Evolutionary conservation across 768 basidiomycete species (phyloP).

Genomic region (Gymnopilus dilepis): DNA sequence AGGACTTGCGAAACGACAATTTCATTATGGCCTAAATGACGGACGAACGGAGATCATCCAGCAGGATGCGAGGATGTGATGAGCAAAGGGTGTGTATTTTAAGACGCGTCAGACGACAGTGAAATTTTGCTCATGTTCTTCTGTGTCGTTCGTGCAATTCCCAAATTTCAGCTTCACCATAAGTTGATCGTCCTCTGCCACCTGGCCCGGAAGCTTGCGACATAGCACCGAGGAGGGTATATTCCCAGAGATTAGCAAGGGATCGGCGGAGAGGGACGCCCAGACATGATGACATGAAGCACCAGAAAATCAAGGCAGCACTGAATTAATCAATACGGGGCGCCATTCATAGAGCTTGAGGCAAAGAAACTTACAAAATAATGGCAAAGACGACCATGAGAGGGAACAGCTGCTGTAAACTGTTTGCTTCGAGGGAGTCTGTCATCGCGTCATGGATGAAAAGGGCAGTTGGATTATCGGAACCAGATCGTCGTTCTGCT

Average conservation of each 20-base stretch:
- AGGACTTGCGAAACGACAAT: slow-evolving; percentile 1
- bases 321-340: slow-evolving; percentile 22
- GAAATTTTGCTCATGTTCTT: slow-evolving; percentile 19
- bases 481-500: slow-evolving; percentile 24
- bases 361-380: slow-evolving; percentile 47
- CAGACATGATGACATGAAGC: slow-evolving; percentile 70
- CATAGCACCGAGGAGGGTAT: slow-evolving; percentile 45
- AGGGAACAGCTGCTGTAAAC: slow-evolving; percentile 40
- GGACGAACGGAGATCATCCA: neutral
- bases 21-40: neutral
- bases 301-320: slow-evolving; percentile 60
- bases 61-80: neutral
- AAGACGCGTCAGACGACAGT: neutral
- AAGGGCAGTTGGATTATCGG: neutral
- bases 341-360: slow-evolving; percentile 1
- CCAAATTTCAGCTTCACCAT: slow-evolving; percentile 57
- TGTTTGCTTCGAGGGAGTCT: slow-evolving; percentile 25
- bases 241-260: slow-evolving; percentile 55
- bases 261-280: slow-evolving; percentile 53
- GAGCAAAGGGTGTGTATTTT: neutral
- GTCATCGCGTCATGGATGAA: slow-evolving; percentile 16
- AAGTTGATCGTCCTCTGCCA: slow-evolving; percentile 41
- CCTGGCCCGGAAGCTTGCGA: slow-evolving; percentile 21
- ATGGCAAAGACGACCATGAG: slow-evolving; percentile 52
- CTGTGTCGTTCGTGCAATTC: slow-evolving; percentile 54